phyloP scores from a whole-genome alignment of 495 filamentous ascomycete species.

The Pyronema domesticum region DNA sequence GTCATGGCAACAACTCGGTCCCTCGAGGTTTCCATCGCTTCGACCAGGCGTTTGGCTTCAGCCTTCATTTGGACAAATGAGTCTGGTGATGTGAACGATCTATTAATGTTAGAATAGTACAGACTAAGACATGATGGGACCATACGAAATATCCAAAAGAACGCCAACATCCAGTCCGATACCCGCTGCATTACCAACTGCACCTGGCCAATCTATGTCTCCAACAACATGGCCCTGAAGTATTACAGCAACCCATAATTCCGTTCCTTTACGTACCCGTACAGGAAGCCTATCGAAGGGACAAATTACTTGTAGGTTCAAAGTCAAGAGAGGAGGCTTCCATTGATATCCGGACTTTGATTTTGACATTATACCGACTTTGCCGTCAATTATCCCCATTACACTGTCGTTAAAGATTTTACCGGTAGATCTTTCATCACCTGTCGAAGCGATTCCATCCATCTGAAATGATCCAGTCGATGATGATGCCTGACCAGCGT shows the following conservation, averaged over 20 bases:
- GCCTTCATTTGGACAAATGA: constrained; percentile 15
- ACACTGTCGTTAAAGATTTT: constrained; percentile 17
- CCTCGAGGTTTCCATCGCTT: constrained; percentile 20
- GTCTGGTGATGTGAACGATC: constrained; percentile 16
- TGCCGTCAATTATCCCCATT: constrained; percentile 17
- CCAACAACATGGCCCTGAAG: constrained; percentile 15
- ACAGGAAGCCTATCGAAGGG: constrained; percentile 19
- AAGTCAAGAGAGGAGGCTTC: constrained; percentile 12
- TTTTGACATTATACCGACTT: constrained; percentile 7
- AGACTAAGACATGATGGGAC: background rate
- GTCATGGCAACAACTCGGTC: constrained; percentile 24
- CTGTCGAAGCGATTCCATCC: background rate
- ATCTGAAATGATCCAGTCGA: background rate
- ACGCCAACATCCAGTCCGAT: constrained; percentile 22
- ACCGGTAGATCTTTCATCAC: background rate
- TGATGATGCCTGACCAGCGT: constrained; percentile 1
- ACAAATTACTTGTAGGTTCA: constrained; percentile 15
- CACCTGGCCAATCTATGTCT: constrained; percentile 3
- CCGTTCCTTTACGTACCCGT: background rate
- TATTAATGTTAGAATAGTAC: constrained; percentile 2
- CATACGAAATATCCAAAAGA: constrained; percentile 22
- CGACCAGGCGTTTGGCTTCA: constrained; percentile 17
- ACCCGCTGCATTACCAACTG: constrained; percentile 7
- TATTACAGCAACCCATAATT: constrained; percentile 19
- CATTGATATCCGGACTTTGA: constrained; percentile 9